Percentiles rank a stretch among this genome's conserved stretches.
Conservation (phyloP, 495 filamentous ascomycete species). For the Thozetella sp. region DNA sequence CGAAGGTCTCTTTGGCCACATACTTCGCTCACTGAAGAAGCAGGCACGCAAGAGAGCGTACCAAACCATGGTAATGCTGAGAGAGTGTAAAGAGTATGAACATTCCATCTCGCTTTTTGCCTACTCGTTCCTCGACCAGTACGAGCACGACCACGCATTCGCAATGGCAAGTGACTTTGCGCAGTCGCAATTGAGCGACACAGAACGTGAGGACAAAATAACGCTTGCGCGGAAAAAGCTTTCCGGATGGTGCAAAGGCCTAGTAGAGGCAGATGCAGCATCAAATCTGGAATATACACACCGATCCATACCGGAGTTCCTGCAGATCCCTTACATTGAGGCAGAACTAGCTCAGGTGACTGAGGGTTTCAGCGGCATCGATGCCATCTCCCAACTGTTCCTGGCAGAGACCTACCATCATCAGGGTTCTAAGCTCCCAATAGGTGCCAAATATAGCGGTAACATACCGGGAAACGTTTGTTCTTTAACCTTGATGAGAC, state of each 20-base stretch:
- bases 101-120: background rate
- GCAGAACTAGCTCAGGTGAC: no score
- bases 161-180: background rate
- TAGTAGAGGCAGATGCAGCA: background rate
- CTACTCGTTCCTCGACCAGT: background rate
- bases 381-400: no score
- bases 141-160: background rate
- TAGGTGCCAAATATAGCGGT: no score
- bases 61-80: background rate
- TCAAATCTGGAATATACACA: background rate
- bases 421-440: no score
- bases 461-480: no score
- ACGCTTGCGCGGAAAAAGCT: background rate
- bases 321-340: background rate
- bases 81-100: background rate
- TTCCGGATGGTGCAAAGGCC: background rate
- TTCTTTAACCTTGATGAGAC: no score
- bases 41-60: background rate
- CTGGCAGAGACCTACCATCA: no score
- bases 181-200: background rate
- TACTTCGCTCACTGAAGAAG: background rate
- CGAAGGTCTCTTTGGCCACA: background rate
- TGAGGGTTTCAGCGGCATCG: no score
- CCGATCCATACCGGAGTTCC: background rate
- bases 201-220: background rate